Percentiles rank a stretch among this genome's conserved stretches.
These are phyloP conservation scores for Neurospora sp. DNA, from an alignment of 495 filamentous ascomycete genomes.

Conservation along the genomic window DNA sequence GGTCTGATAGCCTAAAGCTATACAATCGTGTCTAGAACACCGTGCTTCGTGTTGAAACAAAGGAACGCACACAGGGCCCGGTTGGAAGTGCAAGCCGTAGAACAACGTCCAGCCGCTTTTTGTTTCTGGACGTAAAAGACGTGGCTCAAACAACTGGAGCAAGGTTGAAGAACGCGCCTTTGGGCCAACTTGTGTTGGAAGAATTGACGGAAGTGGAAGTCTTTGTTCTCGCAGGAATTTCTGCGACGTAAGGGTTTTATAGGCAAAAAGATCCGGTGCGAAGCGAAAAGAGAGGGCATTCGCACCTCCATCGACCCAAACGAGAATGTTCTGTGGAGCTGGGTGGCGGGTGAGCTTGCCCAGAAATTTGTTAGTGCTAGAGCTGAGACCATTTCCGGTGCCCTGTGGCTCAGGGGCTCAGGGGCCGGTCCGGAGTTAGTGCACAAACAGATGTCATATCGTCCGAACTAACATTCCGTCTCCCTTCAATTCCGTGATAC, in stretches of 20 bases:
- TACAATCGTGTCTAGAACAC: background rate
- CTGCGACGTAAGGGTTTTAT: background rate
- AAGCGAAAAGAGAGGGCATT: background rate
- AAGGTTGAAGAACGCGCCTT: background rate
- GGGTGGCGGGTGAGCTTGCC: background rate
- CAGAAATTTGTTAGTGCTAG: background rate
- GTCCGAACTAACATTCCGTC: background rate
- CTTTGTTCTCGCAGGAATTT: background rate
- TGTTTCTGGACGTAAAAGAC: background rate
- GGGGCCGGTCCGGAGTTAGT: background rate
- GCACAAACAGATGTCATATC: background rate
- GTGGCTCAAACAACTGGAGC: background rate
- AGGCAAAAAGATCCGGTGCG: background rate
- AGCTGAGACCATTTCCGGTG: background rate
- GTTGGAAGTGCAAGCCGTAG: background rate
- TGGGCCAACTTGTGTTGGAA: background rate
- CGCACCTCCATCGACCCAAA: background rate
- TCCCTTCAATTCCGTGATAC: background rate
- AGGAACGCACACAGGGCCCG: background rate
- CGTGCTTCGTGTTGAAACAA: background rate
- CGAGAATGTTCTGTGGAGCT: background rate
- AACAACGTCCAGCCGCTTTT: background rate
- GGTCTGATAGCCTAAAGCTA: background rate
- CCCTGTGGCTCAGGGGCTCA: background rate
- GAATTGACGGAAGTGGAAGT: background rate